Evolutionary conservation across 768 basidiomycete genomes (phyloP).

Genomic region (Cyclocybe aegerita): DNA sequence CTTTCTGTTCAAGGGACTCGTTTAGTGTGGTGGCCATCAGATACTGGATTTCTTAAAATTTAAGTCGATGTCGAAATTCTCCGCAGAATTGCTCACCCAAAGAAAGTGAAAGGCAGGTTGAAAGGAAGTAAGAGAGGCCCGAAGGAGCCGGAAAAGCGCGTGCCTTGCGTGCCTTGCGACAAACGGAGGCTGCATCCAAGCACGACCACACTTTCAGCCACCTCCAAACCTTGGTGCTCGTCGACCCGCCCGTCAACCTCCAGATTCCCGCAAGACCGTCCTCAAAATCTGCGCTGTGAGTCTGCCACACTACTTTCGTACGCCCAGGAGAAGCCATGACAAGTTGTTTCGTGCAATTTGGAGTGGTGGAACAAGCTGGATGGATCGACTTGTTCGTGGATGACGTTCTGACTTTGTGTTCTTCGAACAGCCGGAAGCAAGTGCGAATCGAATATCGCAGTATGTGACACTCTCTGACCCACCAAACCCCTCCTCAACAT

Average conservation of each 20-base stretch:
- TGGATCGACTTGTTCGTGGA: slow-evolving; percentile 32
- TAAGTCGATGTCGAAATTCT: too few species aligned
- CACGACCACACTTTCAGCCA: slow-evolving; percentile 15
- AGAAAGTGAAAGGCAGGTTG: too few species aligned
- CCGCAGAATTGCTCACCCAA: too few species aligned
- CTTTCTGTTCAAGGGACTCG: too few species aligned
- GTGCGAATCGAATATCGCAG: slow-evolving; percentile 40
- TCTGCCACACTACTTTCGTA: slow-evolving; percentile 22
- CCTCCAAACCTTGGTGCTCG: slow-evolving; percentile 12
- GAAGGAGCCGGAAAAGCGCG: too few species aligned
- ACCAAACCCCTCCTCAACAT: slow-evolving; percentile 1
- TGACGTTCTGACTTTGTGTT: slow-evolving; percentile 30
- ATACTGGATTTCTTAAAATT: too few species aligned
- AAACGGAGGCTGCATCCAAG: slow-evolving; percentile 14
- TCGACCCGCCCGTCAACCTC: slow-evolving; percentile 36
- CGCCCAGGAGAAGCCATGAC: slow-evolving; percentile 16
- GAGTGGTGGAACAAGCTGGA: slow-evolving; percentile 35
- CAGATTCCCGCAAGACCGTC: slow-evolving; percentile 35
- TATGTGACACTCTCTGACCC: slow-evolving; percentile 21
- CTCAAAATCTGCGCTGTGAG: slow-evolving; percentile 42
- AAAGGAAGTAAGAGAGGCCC: too few species aligned
- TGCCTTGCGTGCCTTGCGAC: too few species aligned
- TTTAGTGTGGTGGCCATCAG: too few species aligned
- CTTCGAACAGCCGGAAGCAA: slow-evolving; percentile 32
- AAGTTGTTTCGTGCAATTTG: slow-evolving; percentile 23